A percentile compares a stretch with the other conserved stretches of the same genome.
These are phyloP conservation scores for Colletotrichum phormii DNA, from an alignment of 2,329 filamentous ascomycete genomes.

Conservation along the genomic window DNA sequence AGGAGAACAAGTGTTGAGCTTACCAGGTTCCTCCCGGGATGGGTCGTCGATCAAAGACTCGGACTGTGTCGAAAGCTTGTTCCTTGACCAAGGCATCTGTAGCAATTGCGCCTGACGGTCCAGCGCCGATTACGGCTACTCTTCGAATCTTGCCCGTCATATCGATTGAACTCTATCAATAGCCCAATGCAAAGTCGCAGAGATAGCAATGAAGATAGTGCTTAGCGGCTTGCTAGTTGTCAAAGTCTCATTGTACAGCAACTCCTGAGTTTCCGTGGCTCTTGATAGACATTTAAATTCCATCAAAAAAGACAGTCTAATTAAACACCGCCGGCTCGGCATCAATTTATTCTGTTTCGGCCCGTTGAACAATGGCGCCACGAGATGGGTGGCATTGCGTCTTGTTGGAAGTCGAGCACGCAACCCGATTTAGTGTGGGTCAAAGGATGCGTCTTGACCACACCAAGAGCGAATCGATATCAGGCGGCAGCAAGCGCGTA, in stretches of 20 bases:
- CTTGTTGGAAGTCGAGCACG: constrained; percentile 29
- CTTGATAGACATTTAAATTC: background rate
- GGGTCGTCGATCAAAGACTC: constrained; percentile 69
- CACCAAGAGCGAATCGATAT: background rate
- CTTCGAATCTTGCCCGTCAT: constrained; percentile 32
- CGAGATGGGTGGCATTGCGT: constrained; percentile 15
- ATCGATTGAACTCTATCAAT: no score
- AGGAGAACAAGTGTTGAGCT: constrained; percentile 28
- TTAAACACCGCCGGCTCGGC: background rate
- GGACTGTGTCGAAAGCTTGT: constrained; percentile 64
- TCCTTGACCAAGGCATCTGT: constrained; percentile 68
- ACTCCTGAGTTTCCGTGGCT: background rate
- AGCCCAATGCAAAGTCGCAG: background rate
- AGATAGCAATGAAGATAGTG: background rate
- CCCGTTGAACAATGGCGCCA: constrained; percentile 14
- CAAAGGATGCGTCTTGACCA: background rate
- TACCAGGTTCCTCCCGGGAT: constrained; percentile 68
- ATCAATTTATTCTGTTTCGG: background rate
- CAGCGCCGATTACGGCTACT: constrained; percentile 68
- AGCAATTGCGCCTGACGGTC: constrained; percentile 67
- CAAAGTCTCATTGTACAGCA: background rate
- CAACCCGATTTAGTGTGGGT: constrained; percentile 22
- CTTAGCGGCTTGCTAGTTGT: background rate
- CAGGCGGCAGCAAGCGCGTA: background rate
- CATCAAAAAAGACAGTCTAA: no score